Base-by-base conservation (phyloP, 2,329 filamentous ascomycete genomes). In the Exophiala xenobiotica region DNA sequence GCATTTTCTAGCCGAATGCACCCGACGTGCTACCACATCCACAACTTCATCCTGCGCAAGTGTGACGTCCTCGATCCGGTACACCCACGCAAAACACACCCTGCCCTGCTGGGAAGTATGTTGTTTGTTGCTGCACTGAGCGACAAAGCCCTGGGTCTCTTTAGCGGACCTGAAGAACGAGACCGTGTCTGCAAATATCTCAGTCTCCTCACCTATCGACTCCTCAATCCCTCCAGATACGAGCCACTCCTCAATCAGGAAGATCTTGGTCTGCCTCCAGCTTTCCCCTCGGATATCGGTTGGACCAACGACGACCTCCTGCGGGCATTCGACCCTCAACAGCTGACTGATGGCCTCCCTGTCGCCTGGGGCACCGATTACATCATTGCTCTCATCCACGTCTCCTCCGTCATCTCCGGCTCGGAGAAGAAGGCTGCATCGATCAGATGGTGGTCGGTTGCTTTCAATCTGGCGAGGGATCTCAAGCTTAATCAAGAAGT, bases 61-160 rank as follows among this genome's bases (percentile, higher is more conserved):
- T 68, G 67, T 47, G 75, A 74, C 0, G 64, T 78, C 3, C 63
- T 74, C 0, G 67, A 73, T 35, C 63, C 69, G 1, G 64, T 66
- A 0, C 67, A 67, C 14, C 73, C 74, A 1, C 68, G 76, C 19
- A 64, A 61, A 7, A 71, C 69, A 0, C 72, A 74, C 0, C 71
- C 74, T 1, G 74, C 75, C 1, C 63, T 78, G 3, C 61, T 78
- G 4, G 68, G 71, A 0, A 73, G 73, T 1, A 77, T 78, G 51
- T 65, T 79, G 0, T 79, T 75, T 70, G 74, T 70, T 38, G 70
- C 72, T 7, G 71, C 74, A 0, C 73, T 78, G 49, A 77, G 74
- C 1, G 73, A 77, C 43, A 72, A 74, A 42, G 68, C 67, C 22
- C 58, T 73, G 14, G 67, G 77, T 6, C 65, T 72, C 16, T 65